phyloP scores from a whole-genome alignment of 768 basidiomycete genomes.

The Brasilioporus rufonigricans region DNA sequence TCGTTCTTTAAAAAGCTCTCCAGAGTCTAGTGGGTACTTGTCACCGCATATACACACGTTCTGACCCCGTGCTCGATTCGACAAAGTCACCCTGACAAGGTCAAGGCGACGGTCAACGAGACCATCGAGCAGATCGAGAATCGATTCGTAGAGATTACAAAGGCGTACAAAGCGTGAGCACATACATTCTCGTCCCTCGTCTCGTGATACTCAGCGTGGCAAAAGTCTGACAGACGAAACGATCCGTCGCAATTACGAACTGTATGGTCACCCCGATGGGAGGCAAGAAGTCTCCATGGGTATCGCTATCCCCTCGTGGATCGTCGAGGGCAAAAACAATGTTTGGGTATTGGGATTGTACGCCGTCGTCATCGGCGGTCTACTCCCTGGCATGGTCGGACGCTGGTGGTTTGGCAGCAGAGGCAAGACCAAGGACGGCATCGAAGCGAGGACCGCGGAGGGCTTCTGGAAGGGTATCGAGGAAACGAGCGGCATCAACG shows the following conservation, averaged over 20 bases:
- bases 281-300: conserved; percentile 94
- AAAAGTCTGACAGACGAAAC: conserved; percentile 87
- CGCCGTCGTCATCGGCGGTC: conserved; percentile 82
- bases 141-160: conserved; percentile 90
- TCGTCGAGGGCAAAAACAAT: conserved; percentile 89
- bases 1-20: conserved; percentile 93
- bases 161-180: conserved; percentile 91
- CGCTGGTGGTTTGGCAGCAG: conserved; percentile 97
- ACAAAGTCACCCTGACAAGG: conserved; percentile 93
- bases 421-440: conserved; percentile 88
- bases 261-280: conserved; percentile 94
- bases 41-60: background rate
- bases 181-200: background rate
- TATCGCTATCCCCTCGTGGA: conserved; percentile 92
- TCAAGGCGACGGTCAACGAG: conserved; percentile 74
- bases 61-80: conserved; percentile 1
- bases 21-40: conserved; percentile 63
- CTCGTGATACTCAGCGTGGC: background rate
- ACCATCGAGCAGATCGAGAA: conserved; percentile 85
- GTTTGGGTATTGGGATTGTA: conserved; percentile 89
- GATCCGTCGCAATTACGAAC: conserved; percentile 84
- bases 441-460: conserved; percentile 77
- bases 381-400: conserved; percentile 84
- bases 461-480: conserved; percentile 84
- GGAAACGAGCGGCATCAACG: conserved; percentile 73